Percentiles rank a stretch among this genome's conserved stretches.
phyloP scores from a whole-genome alignment of 441 rosid species.

The Gossypium gossypioides region DNA sequence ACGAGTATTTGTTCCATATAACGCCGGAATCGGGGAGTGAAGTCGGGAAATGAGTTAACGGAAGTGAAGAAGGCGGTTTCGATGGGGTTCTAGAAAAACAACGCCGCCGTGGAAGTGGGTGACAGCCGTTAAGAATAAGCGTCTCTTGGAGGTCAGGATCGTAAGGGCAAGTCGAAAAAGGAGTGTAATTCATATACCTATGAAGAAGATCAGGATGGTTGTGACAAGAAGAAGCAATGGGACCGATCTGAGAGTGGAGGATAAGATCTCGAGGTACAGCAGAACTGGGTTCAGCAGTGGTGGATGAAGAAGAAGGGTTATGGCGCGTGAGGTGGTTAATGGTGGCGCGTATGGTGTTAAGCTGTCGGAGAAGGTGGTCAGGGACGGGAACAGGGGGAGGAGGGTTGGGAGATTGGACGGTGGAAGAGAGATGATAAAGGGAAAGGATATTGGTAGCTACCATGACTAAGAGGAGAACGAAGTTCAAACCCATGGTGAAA shows the following conservation, averaged over 20 bases:
- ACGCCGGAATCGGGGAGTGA: slow-evolving; percentile 58
- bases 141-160: slow-evolving; percentile 66
- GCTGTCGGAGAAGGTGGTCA: slow-evolving; percentile 70
- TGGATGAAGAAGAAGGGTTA: slow-evolving; percentile 33
- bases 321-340: slow-evolving; percentile 70
- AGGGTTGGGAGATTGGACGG: slow-evolving; percentile 49
- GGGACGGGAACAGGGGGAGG: slow-evolving; percentile 46
- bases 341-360: slow-evolving; percentile 69
- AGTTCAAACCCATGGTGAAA: slow-evolving; percentile 74
- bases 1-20: slow-evolving; percentile 59
- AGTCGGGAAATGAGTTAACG: slow-evolving; percentile 40
- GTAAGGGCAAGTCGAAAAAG: slow-evolving; percentile 70
- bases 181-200: slow-evolving; percentile 72
- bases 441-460: slow-evolving; percentile 93
- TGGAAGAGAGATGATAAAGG: slow-evolving; percentile 79
- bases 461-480: slow-evolving; percentile 74
- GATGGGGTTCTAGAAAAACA: slow-evolving; percentile 79
- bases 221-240: slow-evolving; percentile 84
- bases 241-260: slow-evolving; percentile 59
- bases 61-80: slow-evolving; percentile 38
- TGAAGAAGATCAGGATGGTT: slow-evolving; percentile 86
- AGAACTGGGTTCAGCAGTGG: slow-evolving; percentile 15
- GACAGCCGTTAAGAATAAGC: slow-evolving; percentile 81
- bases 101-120: slow-evolving; percentile 93
- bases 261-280: slow-evolving; percentile 58